These are phyloP conservation scores for Phycomyces blakesleeanus DNA, from an alignment of 192 early-diverging fungal species.

Conservation along the genomic window DNA sequence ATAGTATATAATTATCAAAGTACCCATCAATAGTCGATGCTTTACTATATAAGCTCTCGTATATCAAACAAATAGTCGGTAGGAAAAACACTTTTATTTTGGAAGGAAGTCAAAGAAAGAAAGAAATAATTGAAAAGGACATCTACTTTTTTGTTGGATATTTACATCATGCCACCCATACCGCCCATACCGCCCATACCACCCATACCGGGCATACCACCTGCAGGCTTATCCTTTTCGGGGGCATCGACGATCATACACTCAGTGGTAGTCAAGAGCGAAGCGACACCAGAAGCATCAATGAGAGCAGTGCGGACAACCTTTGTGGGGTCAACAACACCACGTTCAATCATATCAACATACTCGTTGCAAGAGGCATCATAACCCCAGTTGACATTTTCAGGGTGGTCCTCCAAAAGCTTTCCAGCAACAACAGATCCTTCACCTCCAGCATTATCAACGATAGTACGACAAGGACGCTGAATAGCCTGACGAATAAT, in stretches of 20 bases:
- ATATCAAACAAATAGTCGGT: no score
- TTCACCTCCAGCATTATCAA: conserved; percentile 96
- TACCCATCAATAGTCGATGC: no score
- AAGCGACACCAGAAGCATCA: conserved; percentile 96
- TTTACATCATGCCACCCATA: conserved; percentile 23
- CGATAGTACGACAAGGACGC: conserved; percentile 90
- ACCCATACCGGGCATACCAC: conserved; percentile 65
- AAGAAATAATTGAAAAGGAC: no score
- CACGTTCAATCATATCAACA: conserved; percentile 94
- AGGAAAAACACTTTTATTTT: no score
- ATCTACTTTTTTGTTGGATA: no score
- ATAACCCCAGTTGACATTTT: conserved; percentile 90
- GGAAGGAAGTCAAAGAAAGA: no score
- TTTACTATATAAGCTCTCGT: no score
- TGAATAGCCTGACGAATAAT: conserved; percentile 94
- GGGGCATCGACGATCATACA: conserved; percentile 98
- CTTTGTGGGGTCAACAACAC: conserved; percentile 98
- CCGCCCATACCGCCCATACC: conserved; percentile 52
- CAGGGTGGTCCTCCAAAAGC: conserved; percentile 71
- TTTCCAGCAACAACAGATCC: conserved; percentile 96
- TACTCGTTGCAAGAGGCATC: conserved; percentile 92
- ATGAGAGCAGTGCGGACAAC: conserved; percentile 97
- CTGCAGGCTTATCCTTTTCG: conserved; percentile 50
- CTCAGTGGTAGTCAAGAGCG: conserved; percentile 95
- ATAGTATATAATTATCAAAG: no score